Evolutionary conservation across 176 grass and related monocot species (phyloP), one percentile per base, ranked within the genome.

Genomic region (Canna indica): DNA sequence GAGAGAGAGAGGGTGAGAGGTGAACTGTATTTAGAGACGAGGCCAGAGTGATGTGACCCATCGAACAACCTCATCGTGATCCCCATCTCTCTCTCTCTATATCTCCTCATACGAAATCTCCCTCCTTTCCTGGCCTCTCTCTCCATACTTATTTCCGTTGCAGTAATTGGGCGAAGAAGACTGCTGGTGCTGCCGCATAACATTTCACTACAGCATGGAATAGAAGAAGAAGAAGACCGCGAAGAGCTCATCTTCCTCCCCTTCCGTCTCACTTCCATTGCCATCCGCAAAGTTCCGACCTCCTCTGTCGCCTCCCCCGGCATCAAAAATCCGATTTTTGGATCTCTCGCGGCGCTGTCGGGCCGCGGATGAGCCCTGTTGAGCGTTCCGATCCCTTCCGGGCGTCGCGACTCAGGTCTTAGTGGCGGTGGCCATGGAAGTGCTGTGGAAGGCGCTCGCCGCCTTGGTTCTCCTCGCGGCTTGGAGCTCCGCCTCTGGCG

Each of bases 11-110:
- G 68, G 50, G 27, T 14, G 68, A 70, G 41, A 47, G 44, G 7
- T 31, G 44, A 41, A 66, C 63, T 48, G 68, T 50, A 70, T 47
- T 52, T 48, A 70, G 68, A 50, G 68, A 48, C 27, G 42, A 12
- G 18, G 41, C 68, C 26, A 50, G 68, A 70, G 5, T 32, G 68
- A 70, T 70, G 68, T 70, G 68, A 70, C 68, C 68, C 68, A 70
- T 70, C 68, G 28, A 70, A 33, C 68, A 14, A 70, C 68, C 45
- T 31, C 27, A 45, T 46, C 41, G 68, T 50, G 44, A 66, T 41
- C 34, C 62, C 63, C 63, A 13, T 66, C 35, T 63, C 30, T 31
- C 16, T 63, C 29, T 33, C 10, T 17, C 59, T 31, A 25, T n/a
- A 1, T 2, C 41, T 44, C 41, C 24, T 11, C 25, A n/a, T 58